A percentile compares a stretch with the other conserved stretches of the same genome.
phyloP scores from a whole-genome alignment of 345 rosid genomes.

The Eucalyptus fibrosa region DNA sequence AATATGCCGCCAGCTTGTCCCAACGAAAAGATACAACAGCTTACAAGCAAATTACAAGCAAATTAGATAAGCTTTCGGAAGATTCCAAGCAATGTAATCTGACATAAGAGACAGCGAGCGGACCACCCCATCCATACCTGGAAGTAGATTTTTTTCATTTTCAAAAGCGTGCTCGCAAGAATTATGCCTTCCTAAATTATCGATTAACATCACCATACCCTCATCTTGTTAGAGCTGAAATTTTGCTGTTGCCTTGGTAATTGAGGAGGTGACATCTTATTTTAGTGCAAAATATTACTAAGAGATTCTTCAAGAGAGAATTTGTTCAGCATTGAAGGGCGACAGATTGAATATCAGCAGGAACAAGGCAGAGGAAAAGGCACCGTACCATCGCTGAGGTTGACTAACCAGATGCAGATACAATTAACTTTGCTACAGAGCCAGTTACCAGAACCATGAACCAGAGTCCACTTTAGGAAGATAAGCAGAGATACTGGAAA shows the following conservation, averaged over 20 bases:
- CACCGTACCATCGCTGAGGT: not conserved
- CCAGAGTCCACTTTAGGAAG: not conserved
- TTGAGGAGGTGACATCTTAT: not conserved
- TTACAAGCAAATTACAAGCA: not conserved
- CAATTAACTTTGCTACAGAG: not conserved
- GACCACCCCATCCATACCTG: not conserved
- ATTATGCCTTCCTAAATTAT: not conserved
- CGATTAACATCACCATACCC: not conserved
- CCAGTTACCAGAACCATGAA: not conserved
- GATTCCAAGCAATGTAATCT: not conserved
- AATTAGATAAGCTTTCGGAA: not conserved
- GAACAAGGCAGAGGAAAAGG: not conserved
- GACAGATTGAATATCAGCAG: not conserved
- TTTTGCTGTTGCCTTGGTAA: not conserved
- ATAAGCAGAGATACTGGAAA: not conserved
- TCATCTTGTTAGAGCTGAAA: not conserved
- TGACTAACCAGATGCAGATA: not conserved
- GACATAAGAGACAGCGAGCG: not conserved
- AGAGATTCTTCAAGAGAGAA: not conserved
- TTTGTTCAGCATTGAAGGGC: not conserved
- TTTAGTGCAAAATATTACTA: not conserved
- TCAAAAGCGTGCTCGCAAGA: not conserved
- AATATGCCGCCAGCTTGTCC: not conserved
- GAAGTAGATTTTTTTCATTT: not conserved
- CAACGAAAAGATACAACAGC: not conserved